phyloP scores from a whole-genome alignment of 768 basidiomycete species.

The Trametes cinnabarina region DNA sequence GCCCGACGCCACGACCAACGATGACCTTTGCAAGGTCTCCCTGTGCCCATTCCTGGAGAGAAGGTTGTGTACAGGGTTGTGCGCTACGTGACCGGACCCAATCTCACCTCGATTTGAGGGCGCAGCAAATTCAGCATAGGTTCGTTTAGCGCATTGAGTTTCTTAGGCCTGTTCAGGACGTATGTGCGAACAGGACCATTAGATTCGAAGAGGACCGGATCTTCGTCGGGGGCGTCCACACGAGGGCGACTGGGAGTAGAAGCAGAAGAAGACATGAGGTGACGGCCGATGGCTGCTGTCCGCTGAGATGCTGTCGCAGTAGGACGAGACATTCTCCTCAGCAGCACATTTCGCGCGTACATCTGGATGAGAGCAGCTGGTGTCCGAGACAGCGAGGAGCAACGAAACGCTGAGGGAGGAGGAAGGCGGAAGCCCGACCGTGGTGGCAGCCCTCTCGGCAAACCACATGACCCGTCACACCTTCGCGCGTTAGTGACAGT shows the following conservation, averaged over 20 bases:
- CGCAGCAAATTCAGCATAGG: slow-evolving; percentile 73
- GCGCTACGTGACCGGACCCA: neutral
- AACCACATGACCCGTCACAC: neutral
- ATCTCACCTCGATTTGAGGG: slow-evolving; percentile 69
- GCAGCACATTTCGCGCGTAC: slow-evolving; percentile 21
- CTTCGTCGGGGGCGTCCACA: slow-evolving; percentile 21
- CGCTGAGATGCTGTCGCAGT: slow-evolving; percentile 22
- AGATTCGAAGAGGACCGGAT: slow-evolving; percentile 67
- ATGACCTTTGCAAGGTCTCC: slow-evolving; percentile 72
- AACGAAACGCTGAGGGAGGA: neutral
- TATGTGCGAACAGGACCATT: slow-evolving; percentile 63
- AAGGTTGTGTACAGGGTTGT: neutral
- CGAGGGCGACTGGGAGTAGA: neutral
- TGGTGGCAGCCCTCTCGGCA: neutral
- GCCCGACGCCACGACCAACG: slow-evolving; percentile 65
- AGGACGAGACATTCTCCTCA: slow-evolving; percentile 26
- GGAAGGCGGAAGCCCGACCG: slow-evolving; percentile 3
- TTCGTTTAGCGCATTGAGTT: slow-evolving; percentile 79
- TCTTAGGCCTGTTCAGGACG: slow-evolving; percentile 74
- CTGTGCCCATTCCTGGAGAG: slow-evolving; percentile 64
- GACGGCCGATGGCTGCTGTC: slow-evolving; percentile 26
- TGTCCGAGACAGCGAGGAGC: neutral
- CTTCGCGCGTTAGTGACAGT: too few species aligned
- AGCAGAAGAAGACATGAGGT: slow-evolving; percentile 25
- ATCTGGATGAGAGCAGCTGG: slow-evolving; percentile 12